Evolutionary conservation across 805 yeast genomes (phyloP), one percentile per base, ranked within the genome.

Genomic region (Priceomyces castillae): DNA sequence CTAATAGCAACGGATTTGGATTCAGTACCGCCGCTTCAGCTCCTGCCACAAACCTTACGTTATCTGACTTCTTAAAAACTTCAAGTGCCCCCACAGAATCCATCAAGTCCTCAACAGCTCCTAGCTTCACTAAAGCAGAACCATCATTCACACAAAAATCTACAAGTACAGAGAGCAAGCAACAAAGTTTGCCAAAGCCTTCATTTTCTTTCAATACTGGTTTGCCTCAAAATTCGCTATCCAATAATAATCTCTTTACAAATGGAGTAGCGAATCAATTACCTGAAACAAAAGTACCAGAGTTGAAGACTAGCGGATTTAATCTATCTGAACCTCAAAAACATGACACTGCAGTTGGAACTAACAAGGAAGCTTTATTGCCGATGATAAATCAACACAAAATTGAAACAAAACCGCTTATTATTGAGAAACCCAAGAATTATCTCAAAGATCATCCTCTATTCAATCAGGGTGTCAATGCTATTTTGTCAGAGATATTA

Each of bases 401-500:
- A 9, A 9, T 22, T 22, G 25, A 22, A 9, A 7, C 9, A 7
- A 9, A 28, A 11, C n/a, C 31, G 5, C 12, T n/a, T 4, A 28
- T 28, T 11, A 28, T 28, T 10, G 15, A 28, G 15, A n/a, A 28
- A n/a, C 31, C 31, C 5, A 9, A 36, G 30, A 23, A 14, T 12
- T 37, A 18, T 14, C 31, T 70, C 4, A 40, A 46, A 2, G 67
- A 69, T 10, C 44, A 50, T 11, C 52, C 61, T 1, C 40, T 40
- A 3, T 75, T 62, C 43, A 25, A 49, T 0, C 18, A 39, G 16
- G 78, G 77, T 1, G 53, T 62, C 0, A 36, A 42, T 1, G 48
- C 45, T 5, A 45, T 67, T 1, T 56, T 52, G 12, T 39, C 56
- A 1, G 51, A 50, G 3, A 40, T 71, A 2, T n/a, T 63, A 2